Base-by-base conservation (phyloP, 148 eudicot genomes). In the Gaultheria prostrata region DNA sequence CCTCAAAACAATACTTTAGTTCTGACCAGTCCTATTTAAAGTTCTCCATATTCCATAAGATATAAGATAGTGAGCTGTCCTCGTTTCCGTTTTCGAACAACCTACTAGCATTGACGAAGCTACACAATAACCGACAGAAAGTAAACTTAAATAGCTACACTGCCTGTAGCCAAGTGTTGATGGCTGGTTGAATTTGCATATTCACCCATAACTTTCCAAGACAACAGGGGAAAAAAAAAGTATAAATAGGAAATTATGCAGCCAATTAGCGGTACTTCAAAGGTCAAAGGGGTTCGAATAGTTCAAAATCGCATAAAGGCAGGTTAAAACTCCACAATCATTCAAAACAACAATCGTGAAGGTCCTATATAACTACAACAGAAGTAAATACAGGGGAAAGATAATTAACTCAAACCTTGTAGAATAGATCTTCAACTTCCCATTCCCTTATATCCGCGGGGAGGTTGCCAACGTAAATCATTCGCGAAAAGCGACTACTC, bases 391-490 rank as follows among this genome's bases (percentile, higher is more conserved):
- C 1, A 20, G 11, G 6, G 53, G 17, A 69, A 18, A 74, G 28
- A 74, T 8, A 54, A 45, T 21, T 49, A 84, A 77, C 7, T 74
- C 91, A 83, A 86, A 97, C 99, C 99, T 97, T 97, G 85, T 91
- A 94, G 83, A 97, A 97, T 54, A 97, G 88, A 89, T 97, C 99
- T 89, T 97, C 99, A 86, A 97, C 86, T 90, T 97, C 99, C 85
- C 81, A 81, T 86, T 97, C 98, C 83, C 85, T 97, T 69, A 97
- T 88, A 85, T 97, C 98, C 50, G 92, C 86, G 24, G 99, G 99
- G 82, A 97, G 89, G 89, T 97, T 97, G n/a, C 99, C 99, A 81
- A 94, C 99, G 86, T 97, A 97, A 80, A 97, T 94, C 56, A 90
- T 91, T 81, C 99, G 94, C 78, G 98, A 97, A 89, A 88, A 95